Conservation (phyloP, 306 rosid species). For the Malus sylvestris region DNA sequence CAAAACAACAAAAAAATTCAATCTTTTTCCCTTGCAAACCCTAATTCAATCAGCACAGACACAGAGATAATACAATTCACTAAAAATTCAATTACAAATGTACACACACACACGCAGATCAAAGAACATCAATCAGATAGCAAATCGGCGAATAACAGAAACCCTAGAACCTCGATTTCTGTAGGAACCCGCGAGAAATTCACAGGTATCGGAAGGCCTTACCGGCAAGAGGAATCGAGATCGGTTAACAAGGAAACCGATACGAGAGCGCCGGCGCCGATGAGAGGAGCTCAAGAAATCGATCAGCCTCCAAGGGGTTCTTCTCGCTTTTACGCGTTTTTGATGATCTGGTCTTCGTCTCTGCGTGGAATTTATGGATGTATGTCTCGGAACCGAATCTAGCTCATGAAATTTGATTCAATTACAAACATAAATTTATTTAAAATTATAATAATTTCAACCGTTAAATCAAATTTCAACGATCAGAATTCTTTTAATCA, state of each 20-base stretch:
- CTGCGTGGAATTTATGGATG: too few species aligned
- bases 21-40: background rate
- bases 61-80: background rate
- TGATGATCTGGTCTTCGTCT: background rate
- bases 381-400: too few species aligned
- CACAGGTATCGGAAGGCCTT: slow-evolving; percentile 66
- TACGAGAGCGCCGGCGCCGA: background rate
- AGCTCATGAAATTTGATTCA: too few species aligned
- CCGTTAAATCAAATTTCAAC: too few species aligned
- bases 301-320: background rate
- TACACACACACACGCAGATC: background rate
- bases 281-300: background rate
- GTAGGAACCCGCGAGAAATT: slow-evolving; percentile 28
- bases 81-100: background rate
- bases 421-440: too few species aligned
- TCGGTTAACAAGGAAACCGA: background rate
- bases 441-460: too few species aligned
- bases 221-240: slow-evolving; percentile 35
- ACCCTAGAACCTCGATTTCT: slow-evolving; percentile 38
- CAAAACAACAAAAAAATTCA: background rate
- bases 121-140: background rate
- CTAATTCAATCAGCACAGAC: slow-evolving; percentile 9
- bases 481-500: too few species aligned
- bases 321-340: background rate
- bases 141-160: slow-evolving; percentile 13